Conservation (phyloP, 768 basidiomycete species). For the Russula sp. region DNA sequence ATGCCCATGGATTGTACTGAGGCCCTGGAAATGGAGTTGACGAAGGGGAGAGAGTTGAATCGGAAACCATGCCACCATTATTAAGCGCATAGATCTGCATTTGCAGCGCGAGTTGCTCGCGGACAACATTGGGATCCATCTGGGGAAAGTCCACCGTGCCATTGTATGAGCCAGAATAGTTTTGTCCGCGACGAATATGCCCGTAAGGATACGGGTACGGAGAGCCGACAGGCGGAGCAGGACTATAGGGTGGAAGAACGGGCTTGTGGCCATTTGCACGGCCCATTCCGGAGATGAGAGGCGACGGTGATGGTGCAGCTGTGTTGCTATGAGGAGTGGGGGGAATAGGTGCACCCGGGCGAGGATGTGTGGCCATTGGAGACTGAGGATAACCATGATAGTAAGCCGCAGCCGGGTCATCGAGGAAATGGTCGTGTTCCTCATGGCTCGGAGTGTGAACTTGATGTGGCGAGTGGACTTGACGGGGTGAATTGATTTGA, state of each 20-base stretch:
- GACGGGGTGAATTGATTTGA: constrained; percentile 10
- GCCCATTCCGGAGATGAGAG: constrained; percentile 53
- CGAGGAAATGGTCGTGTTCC: constrained; percentile 56
- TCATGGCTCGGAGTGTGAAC: constrained; percentile 42
- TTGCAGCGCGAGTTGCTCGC: constrained; percentile 69
- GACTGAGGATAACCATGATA: constrained; percentile 57
- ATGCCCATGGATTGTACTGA: constrained; percentile 71
- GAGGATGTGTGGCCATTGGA: constrained; percentile 36
- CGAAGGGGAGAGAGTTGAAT: constrained; percentile 75
- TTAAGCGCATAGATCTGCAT: constrained; percentile 76
- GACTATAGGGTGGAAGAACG: constrained; percentile 47
- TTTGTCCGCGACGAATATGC: constrained; percentile 57
- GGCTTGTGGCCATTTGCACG: constrained; percentile 37
- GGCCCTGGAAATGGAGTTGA: constrained; percentile 67
- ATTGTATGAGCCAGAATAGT: constrained; percentile 40
- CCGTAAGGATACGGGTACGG: constrained; percentile 78
- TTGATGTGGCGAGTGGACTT: constrained; percentile 33
- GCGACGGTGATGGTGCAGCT: constrained; percentile 69
- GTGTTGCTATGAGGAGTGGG: constrained; percentile 77
- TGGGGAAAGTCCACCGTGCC: constrained; percentile 32
- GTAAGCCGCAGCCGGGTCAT: constrained; percentile 59
- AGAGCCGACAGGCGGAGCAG: constrained; percentile 60
- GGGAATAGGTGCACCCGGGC: constrained; percentile 74
- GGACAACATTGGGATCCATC: constrained; percentile 50
- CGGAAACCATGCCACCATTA: constrained; percentile 59